Conservation (phyloP, 2,329 filamentous ascomycete genomes). For the Ambrosiella beaveri region DNA sequence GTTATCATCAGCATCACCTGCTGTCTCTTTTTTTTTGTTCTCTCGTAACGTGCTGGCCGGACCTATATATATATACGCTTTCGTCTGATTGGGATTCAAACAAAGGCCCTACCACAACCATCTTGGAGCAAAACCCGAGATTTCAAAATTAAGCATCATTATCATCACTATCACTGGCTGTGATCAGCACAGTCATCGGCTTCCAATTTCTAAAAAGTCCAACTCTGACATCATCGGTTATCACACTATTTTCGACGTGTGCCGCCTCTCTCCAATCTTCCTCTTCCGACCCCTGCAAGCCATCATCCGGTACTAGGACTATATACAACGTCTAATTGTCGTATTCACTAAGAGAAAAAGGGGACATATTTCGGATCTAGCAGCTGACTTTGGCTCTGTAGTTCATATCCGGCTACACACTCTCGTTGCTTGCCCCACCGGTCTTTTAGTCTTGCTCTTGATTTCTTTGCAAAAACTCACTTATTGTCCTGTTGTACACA, state of each 20-base stretch:
- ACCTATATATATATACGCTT: neutral
- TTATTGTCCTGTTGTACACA: conserved; percentile 10
- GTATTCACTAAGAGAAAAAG: neutral
- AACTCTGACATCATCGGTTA: too few species aligned
- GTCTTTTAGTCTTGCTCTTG: neutral
- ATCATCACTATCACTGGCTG: too few species aligned
- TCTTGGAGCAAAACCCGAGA: too few species aligned
- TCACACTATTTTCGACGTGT: too few species aligned
- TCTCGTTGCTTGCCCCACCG: neutral
- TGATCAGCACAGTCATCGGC: too few species aligned
- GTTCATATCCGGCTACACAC: neutral
- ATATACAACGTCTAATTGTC: neutral
- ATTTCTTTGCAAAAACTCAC: conserved; percentile 6
- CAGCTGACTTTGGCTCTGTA: neutral
- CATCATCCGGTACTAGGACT: too few species aligned
- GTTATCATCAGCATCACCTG: too few species aligned
- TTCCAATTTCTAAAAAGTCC: too few species aligned
- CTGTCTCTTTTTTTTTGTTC: neutral
- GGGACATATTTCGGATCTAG: neutral
- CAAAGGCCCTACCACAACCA: too few species aligned
- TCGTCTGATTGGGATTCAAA: neutral
- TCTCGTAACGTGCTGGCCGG: neutral
- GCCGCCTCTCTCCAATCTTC: too few species aligned
- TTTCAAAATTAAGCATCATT: too few species aligned
- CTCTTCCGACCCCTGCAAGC: too few species aligned